Conservation (phyloP, 2,329 filamentous ascomycete genomes). For the Leptographium procerum region DNA sequence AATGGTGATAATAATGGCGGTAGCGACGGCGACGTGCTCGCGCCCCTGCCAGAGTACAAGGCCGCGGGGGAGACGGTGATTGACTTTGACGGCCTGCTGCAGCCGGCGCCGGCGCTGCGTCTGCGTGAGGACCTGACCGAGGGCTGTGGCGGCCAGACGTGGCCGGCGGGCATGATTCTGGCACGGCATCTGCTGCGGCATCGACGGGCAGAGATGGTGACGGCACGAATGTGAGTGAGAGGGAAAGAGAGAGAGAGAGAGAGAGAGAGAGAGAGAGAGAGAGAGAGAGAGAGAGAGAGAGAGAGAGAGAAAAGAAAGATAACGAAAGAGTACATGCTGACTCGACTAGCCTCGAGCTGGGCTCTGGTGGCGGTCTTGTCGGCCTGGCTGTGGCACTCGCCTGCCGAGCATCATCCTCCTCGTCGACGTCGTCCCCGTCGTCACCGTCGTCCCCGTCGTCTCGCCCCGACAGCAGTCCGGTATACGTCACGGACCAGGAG, state of each 20-base stretch:
- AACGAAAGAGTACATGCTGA: conserved; percentile 2
- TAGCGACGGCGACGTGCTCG: conserved; percentile 30
- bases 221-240: conserved; percentile 67
- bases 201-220: conserved; percentile 49
- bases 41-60: conserved; percentile 51
- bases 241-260: conserved; percentile 15
- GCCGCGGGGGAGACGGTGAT: conserved; percentile 37
- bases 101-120: conserved; percentile 50
- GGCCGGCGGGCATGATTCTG: conserved; percentile 87
- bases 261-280: neutral
- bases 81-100: conserved; percentile 58
- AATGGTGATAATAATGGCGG: conserved; percentile 11
- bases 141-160: conserved; percentile 87
- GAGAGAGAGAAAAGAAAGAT: neutral
- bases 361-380: conserved; percentile 82
- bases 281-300: neutral
- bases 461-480: conserved; percentile 22
- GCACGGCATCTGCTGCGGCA: conserved; percentile 75
- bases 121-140: conserved; percentile 77
- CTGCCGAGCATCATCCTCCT: conserved; percentile 20
- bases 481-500: conserved; percentile 71
- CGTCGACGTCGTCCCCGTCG: conserved; percentile 26
- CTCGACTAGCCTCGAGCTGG: conserved; percentile 65
- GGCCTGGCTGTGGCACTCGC: conserved; percentile 51
- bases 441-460: too few species aligned